Base-by-base conservation (phyloP, 2,329 filamentous ascomycete species). In the Cordyceps fumosorosea region DNA sequence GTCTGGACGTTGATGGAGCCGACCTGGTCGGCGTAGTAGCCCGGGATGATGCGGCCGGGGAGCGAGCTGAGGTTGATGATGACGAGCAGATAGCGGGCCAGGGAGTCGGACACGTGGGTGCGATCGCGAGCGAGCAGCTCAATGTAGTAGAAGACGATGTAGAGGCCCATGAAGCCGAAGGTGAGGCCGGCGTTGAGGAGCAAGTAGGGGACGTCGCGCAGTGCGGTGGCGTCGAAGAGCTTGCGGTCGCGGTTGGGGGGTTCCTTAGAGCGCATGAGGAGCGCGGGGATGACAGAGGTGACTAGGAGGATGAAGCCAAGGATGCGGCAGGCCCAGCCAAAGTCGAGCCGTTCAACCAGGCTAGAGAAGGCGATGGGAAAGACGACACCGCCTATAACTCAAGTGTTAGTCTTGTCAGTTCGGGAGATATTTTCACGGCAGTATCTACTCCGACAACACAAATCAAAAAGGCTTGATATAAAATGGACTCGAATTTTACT, bases 21-120 rank as follows among this genome's bases (percentile, higher is more conserved):
- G 44, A 78, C 63, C 32, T 67, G 69, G 56, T 77, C 75, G 0
- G 78, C 78, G 5, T 82, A 63, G 8, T 78, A 72, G 4, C 77
- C 76, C 0, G 79, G 80, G 0, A 81, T 67, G 1, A 83, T 71
- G 7, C 82, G 76, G 0, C 82, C 81, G 8, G 80, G 72, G 8
- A 81, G 72, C 0, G 79, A 80, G 0, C 78, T 75, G 1, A 77
- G 80, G 68, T 83, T 84, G 56, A 83, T 74, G 53, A 84, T 78
- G 2, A 81, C 72, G 5, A 84, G 70, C 26, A 83, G 72, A 63
- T 83, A 82, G 18, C 74, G 70, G 1, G 74, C 75, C 5, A 80
- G 66, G 24, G 68, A 68, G 37, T 67, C 66, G 4, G 68, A 67
- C 1, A 71, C 12, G 78, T 77, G 3, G 78, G 79, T 3, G 79